Evolutionary conservation across 2,329 filamentous ascomycete species (phyloP).

Genomic region (Claviceps quebecensis): DNA sequence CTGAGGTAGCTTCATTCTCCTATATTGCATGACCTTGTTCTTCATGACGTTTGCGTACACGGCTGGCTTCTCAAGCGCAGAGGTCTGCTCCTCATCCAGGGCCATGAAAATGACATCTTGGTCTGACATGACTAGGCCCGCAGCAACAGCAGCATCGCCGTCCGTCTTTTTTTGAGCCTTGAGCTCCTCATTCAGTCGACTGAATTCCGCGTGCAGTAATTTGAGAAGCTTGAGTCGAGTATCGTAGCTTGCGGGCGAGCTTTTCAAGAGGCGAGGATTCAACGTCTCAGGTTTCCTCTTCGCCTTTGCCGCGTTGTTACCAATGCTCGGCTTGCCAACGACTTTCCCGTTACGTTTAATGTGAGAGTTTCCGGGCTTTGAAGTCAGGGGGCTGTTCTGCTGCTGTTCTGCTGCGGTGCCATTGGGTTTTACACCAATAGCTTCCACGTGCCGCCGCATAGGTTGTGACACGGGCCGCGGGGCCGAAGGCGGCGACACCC

Average conservation of each 20-base stretch:
- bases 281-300: conserved; percentile 34
- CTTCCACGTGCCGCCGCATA: conserved; percentile 9
- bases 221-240: conserved; percentile 44
- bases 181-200: conserved; percentile 51
- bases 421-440: conserved; percentile 1
- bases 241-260: conserved; percentile 41
- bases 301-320: neutral
- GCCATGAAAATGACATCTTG: conserved; percentile 55
- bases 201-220: conserved; percentile 50
- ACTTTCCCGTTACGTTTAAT: neutral
- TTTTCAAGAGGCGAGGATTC: conserved; percentile 51
- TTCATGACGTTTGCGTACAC: conserved; percentile 81
- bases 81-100: conserved; percentile 65
- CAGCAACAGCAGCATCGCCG: conserved; percentile 17
- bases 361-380: neutral
- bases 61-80: conserved; percentile 49
- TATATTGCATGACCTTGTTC: conserved; percentile 61
- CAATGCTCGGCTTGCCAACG: neutral
- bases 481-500: conserved; percentile 7
- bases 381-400: neutral
- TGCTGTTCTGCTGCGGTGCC: neutral
- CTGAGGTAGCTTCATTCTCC: conserved; percentile 55
- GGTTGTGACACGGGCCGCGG: conserved; percentile 20
- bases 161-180: conserved; percentile 32
- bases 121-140: conserved; percentile 39